Evolutionary conservation across 495 filamentous ascomycete species (phyloP), one percentile per base, ranked within the genome.

Genomic region (Penicillium paradoxum): DNA sequence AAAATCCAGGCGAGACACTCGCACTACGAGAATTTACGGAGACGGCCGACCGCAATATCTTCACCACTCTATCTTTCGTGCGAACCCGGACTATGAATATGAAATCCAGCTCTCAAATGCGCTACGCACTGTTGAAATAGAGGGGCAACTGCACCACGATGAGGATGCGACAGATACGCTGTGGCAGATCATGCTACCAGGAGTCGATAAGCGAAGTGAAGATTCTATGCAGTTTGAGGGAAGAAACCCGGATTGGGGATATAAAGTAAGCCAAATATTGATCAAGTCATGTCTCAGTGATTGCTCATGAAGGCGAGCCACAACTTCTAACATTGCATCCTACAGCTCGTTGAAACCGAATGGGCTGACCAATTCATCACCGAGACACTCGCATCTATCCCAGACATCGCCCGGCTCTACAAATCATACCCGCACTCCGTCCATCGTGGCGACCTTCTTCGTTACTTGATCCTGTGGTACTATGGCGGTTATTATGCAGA

Each of bases 401-500:
- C 71, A 6, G 68, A 70, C 1, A 58, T 74, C 8, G 49, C 56
- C 6, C 46, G 29, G 0, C 25, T 66, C 2, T 74, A 71, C 52
- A 45, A 64, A 18, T 64, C 66, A 30, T 73, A 73, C 24, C 71
- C 69, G 0, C 56, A 70, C 40, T 47, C 66, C 18, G 68, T 76
- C 25, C 70, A 74, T 7, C 70, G 72, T 4, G 70, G 73, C 0
- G 76, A 81, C 36, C 65, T 80, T 0, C 62, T 80, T n/a, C 69
- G 76, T 17, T 81, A 81, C 52, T 59, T 79, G 6, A 49, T 79
- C 0, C 53, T 81, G 13, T 71, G 68, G 63, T 71, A 72, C 44
- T 69, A 73, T 30, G 79, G 79, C 10, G 79, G 79, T 18, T 77
- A 75, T 42, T 81, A 80, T 53, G 72, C 69, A 1, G 79, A 81